Evolutionary conservation across 2,329 filamentous ascomycete species (phyloP).

Genomic region (Aspergillus versicolor): DNA sequence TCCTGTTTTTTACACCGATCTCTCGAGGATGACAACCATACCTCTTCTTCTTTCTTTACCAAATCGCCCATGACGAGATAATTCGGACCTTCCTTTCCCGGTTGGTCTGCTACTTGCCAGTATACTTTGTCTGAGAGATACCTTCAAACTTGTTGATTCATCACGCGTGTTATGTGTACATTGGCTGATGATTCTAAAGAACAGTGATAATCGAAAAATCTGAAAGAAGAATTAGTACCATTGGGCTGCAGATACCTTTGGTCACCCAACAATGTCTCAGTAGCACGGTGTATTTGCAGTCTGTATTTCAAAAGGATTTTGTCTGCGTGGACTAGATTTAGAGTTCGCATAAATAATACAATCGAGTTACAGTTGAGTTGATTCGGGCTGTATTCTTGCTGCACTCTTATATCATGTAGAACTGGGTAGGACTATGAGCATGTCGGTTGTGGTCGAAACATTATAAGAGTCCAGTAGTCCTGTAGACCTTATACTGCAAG

Average conservation of each 20-base stretch:
- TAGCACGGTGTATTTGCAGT: neutral
- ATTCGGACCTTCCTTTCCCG: constrained; percentile 61
- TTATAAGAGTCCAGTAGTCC: neutral
- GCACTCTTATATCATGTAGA: neutral
- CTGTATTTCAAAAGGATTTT: neutral
- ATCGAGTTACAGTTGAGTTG: neutral
- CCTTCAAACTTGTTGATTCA: neutral
- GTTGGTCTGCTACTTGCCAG: constrained; percentile 71
- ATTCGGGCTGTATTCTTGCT: neutral
- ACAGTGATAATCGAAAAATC: neutral
- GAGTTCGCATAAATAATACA: neutral
- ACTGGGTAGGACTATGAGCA: neutral
- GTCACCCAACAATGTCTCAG: neutral
- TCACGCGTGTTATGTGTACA: neutral
- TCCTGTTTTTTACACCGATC: constrained; percentile 21
- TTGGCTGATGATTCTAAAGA: constrained; percentile 9
- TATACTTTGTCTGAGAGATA: constrained; percentile 63
- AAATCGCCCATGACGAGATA: constrained; percentile 68
- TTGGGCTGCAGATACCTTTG: neutral
- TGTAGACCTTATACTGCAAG: neutral
- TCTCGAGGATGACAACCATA: constrained; percentile 59
- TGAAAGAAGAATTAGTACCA: neutral
- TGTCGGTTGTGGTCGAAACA: neutral
- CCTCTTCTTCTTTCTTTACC: constrained; percentile 63
- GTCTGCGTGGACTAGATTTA: neutral